Evolutionary conservation across 225 moss, liverwort and hornwort genomes (phyloP), one percentile per base, ranked within the genome.

Genomic region (Asterella californica): DNA sequence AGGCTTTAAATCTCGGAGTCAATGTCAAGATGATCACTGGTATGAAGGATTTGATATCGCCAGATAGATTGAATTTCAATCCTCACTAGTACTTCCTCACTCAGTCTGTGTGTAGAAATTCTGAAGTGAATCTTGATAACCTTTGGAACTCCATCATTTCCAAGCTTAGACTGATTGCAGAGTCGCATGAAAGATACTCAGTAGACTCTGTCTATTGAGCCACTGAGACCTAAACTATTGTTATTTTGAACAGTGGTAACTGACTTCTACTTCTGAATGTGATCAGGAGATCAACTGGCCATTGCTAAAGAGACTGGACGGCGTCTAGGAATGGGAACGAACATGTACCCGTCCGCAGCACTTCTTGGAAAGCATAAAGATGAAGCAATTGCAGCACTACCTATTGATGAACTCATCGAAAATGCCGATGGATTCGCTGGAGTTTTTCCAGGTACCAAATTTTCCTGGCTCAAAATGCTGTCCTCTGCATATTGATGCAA

Each of bases 11-110:
- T 71, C 76, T 88, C 53, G 88, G 88, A 48, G 88, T 88, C 18
- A 88, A 88, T 53, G 88, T 88, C 45, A 88, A 88, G 76, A 88
- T 88, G 88, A 88, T 88, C n/a, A 87, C 87, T 71, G 87, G 87
- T 87, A 81, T 65, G 42, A 42, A 42, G 57, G 7, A 69, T 17
- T 38, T 36, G 9, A 11, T 49, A 49, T 15, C 30, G 74, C 74
- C 47, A 11, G 27, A 52, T 19, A 32, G 47, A 50, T 25, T 74
- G 17, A 52, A 50, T 2, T 74, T 27, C 67, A 7, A 30, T 68
- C 15, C 15, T 7, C 6, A 27, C 10, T 5, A 21, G n/a, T n/a
- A n/a, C n/a, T n/a, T n/a, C n/a, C n/a, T n/a, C n/a, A n/a, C n/a
- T n/a, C n/a, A n/a, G n/a, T n/a, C 8, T 60, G 59, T 7, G 59